phyloP scores from a whole-genome alignment of 164 flowering plant species.

The Warburgia ugandensis region DNA sequence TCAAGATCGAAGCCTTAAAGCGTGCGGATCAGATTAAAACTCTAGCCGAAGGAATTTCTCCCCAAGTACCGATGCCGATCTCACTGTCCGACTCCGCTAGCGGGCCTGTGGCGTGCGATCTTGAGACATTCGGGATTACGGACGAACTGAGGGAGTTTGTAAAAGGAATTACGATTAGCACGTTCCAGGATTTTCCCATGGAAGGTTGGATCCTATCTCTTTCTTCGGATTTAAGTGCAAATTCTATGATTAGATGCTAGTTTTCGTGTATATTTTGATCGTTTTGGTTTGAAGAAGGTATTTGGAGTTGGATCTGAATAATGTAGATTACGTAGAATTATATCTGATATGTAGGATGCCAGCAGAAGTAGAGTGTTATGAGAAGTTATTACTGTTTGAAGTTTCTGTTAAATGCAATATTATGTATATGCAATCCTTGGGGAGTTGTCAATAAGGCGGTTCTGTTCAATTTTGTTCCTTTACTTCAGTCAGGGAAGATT shows the following conservation, averaged over 20 bases:
- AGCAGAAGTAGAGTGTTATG: too few relatives aligned
- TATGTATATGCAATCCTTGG: too few relatives aligned
- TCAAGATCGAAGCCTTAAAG: constrained; percentile 36
- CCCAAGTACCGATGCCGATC: constrained; percentile 28
- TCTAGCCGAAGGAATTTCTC: constrained; percentile 35
- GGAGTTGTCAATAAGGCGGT: too few relatives aligned
- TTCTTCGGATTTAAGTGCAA: background rate
- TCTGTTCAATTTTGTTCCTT: too few relatives aligned
- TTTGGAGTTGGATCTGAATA: too few relatives aligned
- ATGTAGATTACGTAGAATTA: too few relatives aligned
- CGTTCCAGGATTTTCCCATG: constrained; percentile 69
- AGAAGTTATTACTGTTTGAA: too few relatives aligned
- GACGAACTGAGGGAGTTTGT: constrained; percentile 81
- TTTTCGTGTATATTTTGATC: background rate
- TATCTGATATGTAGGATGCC: too few relatives aligned
- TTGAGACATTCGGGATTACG: constrained; percentile 65
- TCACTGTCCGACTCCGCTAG: constrained; percentile 16
- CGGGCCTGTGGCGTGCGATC: constrained; percentile 23
- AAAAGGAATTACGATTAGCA: constrained; percentile 50
- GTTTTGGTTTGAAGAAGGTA: too few relatives aligned
- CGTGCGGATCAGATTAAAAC: constrained; percentile 60
- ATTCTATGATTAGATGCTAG: too few relatives aligned
- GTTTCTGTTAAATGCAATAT: too few relatives aligned
- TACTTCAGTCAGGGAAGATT: too few relatives aligned
- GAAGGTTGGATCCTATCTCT: constrained; percentile 33